These are phyloP conservation scores for Aureobasidium subglaciale DNA, from an alignment of 2,329 filamentous ascomycete genomes.

Conservation along the genomic window DNA sequence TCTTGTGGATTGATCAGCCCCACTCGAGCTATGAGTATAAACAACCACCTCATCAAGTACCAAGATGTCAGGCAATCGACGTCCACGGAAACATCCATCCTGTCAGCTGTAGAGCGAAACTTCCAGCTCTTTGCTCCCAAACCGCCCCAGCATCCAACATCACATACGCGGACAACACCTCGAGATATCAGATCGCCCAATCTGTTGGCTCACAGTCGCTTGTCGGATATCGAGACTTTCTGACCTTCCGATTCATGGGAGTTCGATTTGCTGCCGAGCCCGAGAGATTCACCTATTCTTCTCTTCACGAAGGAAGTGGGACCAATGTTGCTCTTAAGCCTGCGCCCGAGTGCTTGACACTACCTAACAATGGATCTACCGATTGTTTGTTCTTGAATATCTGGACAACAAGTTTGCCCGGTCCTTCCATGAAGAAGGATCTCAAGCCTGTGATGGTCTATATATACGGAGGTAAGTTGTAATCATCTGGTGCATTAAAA, in stretches of 20 bases:
- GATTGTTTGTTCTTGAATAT: conserved; percentile 36
- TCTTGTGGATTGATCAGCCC: conserved; percentile 17
- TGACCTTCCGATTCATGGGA: conserved; percentile 20
- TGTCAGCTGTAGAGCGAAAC: conserved; percentile 9
- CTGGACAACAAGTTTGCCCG: conserved; percentile 32
- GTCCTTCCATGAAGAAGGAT: conserved; percentile 18
- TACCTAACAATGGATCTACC: conserved; percentile 20
- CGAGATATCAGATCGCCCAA: conserved; percentile 19
- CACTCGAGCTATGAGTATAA: neutral
- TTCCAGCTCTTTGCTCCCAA: conserved; percentile 22
- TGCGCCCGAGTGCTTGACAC: conserved; percentile 19
- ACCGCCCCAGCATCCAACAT: conserved; percentile 20
- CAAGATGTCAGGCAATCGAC: conserved; percentile 10
- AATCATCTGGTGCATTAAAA: too few relatives aligned
- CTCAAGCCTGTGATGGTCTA: conserved; percentile 41
- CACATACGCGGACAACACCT: conserved; percentile 18
- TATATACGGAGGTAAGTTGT: conserved; percentile 23
- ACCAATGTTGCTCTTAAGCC: conserved; percentile 16
- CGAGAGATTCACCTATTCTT: conserved; percentile 20
- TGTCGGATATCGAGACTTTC: conserved; percentile 20
- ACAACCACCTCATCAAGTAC: neutral
- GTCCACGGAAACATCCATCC: neutral
- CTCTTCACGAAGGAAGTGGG: conserved; percentile 16
- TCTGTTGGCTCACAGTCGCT: conserved; percentile 19
- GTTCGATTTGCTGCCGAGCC: conserved; percentile 20